phyloP scores from a whole-genome alignment of 805 yeast species.

The Candida pseudofarinosa region DNA sequence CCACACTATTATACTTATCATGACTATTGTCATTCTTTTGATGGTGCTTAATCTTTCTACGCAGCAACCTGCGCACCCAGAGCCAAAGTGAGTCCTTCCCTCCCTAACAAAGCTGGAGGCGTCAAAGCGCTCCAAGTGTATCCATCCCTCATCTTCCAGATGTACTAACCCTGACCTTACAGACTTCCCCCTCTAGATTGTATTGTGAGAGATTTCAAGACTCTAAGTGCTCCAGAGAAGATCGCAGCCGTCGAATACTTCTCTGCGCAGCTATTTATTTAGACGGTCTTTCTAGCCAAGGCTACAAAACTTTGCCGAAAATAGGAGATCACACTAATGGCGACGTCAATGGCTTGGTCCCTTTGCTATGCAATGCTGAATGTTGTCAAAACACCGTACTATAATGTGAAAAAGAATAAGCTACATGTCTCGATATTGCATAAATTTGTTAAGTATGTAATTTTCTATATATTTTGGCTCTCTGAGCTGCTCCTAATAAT shows the following conservation, averaged over 20 bases:
- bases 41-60: constrained; percentile 2
- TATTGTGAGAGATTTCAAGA: not conserved
- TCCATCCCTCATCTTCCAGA: not conserved
- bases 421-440: not conserved
- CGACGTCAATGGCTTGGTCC: no score
- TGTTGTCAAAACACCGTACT: no score
- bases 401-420: no score
- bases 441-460: not conserved
- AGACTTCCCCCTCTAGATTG: not conserved
- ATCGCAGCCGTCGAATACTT: not conserved
- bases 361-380: no score
- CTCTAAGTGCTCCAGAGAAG: constrained; percentile 1
- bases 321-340: no score
- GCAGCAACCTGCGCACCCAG: not conserved
- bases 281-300: no score
- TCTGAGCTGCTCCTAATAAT: not conserved
- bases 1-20: constrained; percentile 3
- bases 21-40: constrained; percentile 3
- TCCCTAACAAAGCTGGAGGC: not conserved
- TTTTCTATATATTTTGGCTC: not conserved
- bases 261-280: not conserved
- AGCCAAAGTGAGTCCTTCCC: not conserved
- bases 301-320: no score
- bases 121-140: no score
- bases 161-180: not conserved